Evolutionary conservation across 441 rosid species (phyloP), one percentile per base, ranked within the genome.

Genomic region (Corymbia citriodora): DNA sequence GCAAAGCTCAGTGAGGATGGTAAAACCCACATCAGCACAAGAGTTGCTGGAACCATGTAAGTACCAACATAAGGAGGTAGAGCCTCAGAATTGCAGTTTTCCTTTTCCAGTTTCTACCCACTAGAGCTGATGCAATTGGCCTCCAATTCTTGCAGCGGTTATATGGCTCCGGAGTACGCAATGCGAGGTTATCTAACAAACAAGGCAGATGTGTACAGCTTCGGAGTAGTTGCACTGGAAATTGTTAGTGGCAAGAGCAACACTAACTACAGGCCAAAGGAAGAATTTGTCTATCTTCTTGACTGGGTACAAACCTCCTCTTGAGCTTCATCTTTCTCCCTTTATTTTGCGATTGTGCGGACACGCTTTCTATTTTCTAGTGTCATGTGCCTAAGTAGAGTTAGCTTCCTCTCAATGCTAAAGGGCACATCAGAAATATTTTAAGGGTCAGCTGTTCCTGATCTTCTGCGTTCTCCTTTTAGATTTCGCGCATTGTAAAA

Each of bases 41-140:
- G 97, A 29, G 89, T 97, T 85, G 99, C 99, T 8, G 99, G 99
- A 92, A 98, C 99, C 12, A 92, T 97, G 99, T 97, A 94, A 94
- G 98, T 68, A 88, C 90, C 49, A 40, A 36, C 70, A 4, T 21
- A 33, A 87, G 88, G 27, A 87, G 61, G n/a, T 17, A 65, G 21
- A 48, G 12, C 53, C 21, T 17, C 40, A 50, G 88, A 36, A 40
- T 10, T 15, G n/a, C 23, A 40, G n/a, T 23, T 40, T 79, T 79
- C 52, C 85, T 23, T 79, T 79, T 7, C n/a, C 85, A 13, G 16
- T 79, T 23, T 13, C 52, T 45, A 2, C 18, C 61, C 4, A 1
- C 88, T 52, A 86, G 59, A 86, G 61, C 59, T 52, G 88, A 50
- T 2, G 57, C 55, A 79, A 17, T 13, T n/a, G 85, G 10, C n/a